Percentiles rank a stretch among this genome's conserved stretches.
Evolutionary conservation across 306 rosid species (phyloP).

Genomic region (Acmispon strigosus): DNA sequence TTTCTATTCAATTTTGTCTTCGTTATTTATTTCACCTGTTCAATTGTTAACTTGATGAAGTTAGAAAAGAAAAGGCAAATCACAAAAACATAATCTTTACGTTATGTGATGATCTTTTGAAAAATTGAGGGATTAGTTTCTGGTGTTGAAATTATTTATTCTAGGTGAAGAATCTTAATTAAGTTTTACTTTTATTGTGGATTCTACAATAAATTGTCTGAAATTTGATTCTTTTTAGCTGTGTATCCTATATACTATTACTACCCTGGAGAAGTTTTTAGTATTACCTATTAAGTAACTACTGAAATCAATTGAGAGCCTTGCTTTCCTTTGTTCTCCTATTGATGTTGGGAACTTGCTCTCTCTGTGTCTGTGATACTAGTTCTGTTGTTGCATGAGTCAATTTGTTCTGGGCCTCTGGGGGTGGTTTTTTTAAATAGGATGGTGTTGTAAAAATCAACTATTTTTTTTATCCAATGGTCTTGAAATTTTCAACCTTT

Average conservation of each 20-base stretch:
- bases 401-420: background rate
- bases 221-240: too few species aligned
- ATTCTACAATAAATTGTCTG: background rate
- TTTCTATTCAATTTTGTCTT: background rate
- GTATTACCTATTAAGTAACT: too few species aligned
- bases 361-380: background rate
- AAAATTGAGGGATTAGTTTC: too few species aligned
- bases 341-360: background rate
- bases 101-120: background rate
- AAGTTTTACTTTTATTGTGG: background rate
- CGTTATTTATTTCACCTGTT: background rate
- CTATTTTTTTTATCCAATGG: background rate
- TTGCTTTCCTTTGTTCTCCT: background rate
- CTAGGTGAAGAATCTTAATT: background rate
- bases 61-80: background rate
- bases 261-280: too few species aligned
- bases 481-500: background rate
- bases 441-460: background rate
- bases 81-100: background rate
- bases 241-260: too few species aligned
- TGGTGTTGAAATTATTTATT: background rate
- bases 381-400: background rate
- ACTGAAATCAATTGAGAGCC: background rate
- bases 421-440: background rate
- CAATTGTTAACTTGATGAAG: background rate